Evolutionary conservation across 768 basidiomycete genomes (phyloP), one percentile per base, ranked within the genome.

Genomic region (Piloderma croceum): DNA sequence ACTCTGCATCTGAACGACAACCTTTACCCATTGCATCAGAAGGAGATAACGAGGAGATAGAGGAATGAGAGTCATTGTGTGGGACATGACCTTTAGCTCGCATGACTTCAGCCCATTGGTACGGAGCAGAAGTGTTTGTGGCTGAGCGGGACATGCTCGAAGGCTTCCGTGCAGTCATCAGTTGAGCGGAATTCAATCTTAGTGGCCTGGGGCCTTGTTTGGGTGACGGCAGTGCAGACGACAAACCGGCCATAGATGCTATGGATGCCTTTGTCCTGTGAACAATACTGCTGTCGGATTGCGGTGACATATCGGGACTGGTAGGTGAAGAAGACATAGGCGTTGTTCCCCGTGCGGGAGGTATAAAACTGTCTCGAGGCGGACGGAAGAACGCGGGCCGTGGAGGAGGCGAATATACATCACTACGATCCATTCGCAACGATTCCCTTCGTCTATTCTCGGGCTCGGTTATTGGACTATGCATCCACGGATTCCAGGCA

Each of bases 131-230:
- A 19, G 54, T 62, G n/a, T 53, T 59, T 23, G 55, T 61, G 3
- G 63, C 64, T 2, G 68, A 70, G 17, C 59, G 61, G 12, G 62
- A 56, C 24, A 43, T 43, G n/a, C 40, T 39, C 19, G 38, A 49
- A 24, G 39, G 22, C 18, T 15, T 15, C 27, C 27, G 27, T 9
- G 27, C 15, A 29, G 27, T 9, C 9, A 15, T 9, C 27, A 29
- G 10, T 15, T 9, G 27, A 29, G 27, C 15, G 27, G 27, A 29
- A 29, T 44, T 45, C 3, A 90, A 67, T 34, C 87, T 61, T 24
- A 90, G 64, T 1, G 87, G 86, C 6, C 73, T 70, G 0, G 87
- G 86, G 2, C 65, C 81, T 35, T 66, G 60, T 63, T 74, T 83
- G 2, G 71, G 42, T 5, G 64, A 57, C 18, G 69, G 59, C 11